A percentile compares a stretch with the other conserved stretches of the same genome.
Conservation (phyloP, 225 moss, liverwort and hornwort genomes). For the Neckera pumila region DNA sequence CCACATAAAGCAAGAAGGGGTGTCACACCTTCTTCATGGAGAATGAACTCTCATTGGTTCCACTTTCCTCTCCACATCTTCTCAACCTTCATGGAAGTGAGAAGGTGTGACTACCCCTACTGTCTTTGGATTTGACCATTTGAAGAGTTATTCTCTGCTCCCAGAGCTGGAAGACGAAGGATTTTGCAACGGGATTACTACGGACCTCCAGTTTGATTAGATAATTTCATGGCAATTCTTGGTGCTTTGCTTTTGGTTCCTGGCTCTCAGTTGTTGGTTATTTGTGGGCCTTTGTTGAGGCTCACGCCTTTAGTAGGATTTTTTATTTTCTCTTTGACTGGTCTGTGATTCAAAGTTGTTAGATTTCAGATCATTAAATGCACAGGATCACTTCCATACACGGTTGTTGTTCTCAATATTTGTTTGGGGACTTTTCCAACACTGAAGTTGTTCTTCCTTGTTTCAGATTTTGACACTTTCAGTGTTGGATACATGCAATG, state of each 20-base stretch:
- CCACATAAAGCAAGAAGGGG: too few relatives aligned
- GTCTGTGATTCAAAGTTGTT: neutral
- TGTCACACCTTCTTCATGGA: too few relatives aligned
- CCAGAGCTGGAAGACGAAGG: rapidly evolving
- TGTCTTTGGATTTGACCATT: neutral
- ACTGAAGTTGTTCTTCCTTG: neutral
- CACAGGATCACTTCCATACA: neutral
- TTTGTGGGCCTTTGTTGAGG: neutral
- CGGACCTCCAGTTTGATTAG: neutral
- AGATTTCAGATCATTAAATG: neutral
- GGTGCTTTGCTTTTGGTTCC: rapidly evolving
- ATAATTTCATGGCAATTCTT: neutral
- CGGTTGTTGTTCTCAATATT: neutral
- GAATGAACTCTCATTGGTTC: too few relatives aligned
- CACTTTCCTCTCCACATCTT: too few relatives aligned
- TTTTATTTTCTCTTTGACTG: neutral
- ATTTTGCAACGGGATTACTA: too few relatives aligned
- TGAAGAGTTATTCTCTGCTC: too few relatives aligned
- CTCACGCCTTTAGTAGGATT: rapidly evolving
- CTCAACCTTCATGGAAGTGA: too few relatives aligned
- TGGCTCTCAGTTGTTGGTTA: neutral
- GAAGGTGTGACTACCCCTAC: too few relatives aligned
- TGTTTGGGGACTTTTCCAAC: neutral
- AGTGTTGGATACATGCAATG: neutral
- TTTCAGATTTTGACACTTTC: neutral